These are phyloP conservation scores for Phoma sp. DNA, from an alignment of 2,329 filamentous ascomycete genomes.

Conservation along the genomic window DNA sequence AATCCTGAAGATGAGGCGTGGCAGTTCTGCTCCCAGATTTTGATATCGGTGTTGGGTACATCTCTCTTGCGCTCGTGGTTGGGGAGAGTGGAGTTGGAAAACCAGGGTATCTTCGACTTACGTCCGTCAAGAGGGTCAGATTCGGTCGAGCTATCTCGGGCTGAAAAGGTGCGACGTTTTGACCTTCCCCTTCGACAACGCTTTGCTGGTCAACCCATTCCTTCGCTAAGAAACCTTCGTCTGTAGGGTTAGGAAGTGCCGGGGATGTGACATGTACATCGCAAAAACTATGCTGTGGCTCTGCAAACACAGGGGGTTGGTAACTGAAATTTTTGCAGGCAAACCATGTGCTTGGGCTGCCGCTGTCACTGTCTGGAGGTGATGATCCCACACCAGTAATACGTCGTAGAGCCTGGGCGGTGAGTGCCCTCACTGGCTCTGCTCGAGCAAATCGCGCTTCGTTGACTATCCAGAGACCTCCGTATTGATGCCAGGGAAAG, in stretches of 20 bases:
- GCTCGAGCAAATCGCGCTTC: slow-evolving; percentile 47
- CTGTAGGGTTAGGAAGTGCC: slow-evolving; percentile 1
- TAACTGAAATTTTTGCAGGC: slow-evolving; percentile 21
- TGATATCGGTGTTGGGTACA: slow-evolving; percentile 38
- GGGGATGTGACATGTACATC: neutral
- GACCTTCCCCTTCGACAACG: slow-evolving; percentile 27
- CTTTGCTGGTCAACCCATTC: slow-evolving; percentile 1
- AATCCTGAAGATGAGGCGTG: slow-evolving; percentile 20
- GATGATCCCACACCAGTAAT: slow-evolving; percentile 38
- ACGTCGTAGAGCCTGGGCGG: slow-evolving; percentile 35
- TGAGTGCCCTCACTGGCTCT: slow-evolving; percentile 29
- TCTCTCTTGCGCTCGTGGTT: slow-evolving; percentile 31
- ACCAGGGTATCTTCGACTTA: slow-evolving; percentile 39
- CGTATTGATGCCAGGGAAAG: slow-evolving; percentile 49
- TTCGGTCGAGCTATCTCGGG: slow-evolving; percentile 14
- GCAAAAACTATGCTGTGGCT: neutral
- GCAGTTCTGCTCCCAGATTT: slow-evolving; percentile 18
- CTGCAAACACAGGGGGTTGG: neutral
- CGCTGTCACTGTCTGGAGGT: slow-evolving; percentile 14
- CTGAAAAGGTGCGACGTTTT: slow-evolving; percentile 11
- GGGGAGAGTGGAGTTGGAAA: slow-evolving; percentile 43
- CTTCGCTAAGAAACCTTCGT: neutral
- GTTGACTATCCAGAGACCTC: slow-evolving; percentile 45
- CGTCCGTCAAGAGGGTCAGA: slow-evolving; percentile 35
- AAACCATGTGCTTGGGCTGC: slow-evolving; percentile 26